These are phyloP conservation scores for Deuterostichococcus epilithicus DNA, from an alignment of 139 green algal species.

Conservation along the genomic window DNA sequence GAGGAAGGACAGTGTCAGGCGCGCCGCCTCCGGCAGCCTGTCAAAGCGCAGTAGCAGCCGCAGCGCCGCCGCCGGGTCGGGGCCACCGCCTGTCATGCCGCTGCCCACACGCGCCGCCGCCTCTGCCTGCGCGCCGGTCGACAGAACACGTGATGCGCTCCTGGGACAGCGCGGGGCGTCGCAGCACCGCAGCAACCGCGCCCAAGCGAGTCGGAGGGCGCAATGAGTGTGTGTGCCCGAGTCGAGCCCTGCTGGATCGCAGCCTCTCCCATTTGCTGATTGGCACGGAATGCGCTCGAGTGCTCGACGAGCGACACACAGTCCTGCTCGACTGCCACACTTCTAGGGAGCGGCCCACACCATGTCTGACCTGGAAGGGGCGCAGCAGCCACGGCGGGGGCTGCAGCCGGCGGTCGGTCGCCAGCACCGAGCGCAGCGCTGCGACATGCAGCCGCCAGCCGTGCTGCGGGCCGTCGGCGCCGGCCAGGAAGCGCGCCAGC, in stretches of 20 bases:
- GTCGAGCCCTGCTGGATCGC: no score
- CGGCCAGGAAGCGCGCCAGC: constrained; percentile 2
- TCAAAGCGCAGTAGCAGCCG: constrained; percentile 30
- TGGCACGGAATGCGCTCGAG: no score
- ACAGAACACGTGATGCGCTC: neutral
- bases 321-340: no score
- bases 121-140: neutral
- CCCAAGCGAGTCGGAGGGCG: no score
- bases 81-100: constrained; percentile 13
- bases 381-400: constrained; percentile 35
- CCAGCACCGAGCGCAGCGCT: constrained; percentile 25
- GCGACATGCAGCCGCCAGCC: constrained; percentile 21
- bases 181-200: no score
- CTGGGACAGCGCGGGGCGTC: no score
- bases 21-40: constrained; percentile 29
- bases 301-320: no score
- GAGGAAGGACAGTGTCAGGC: constrained; percentile 25
- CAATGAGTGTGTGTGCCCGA: no score
- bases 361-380: constrained; percentile 19
- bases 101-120: neutral
- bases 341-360: no score
- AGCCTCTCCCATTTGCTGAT: no score
- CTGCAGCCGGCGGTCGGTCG: neutral
- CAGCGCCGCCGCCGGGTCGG: constrained; percentile 35
- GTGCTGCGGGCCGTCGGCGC: constrained; percentile 5